Conservation (phyloP, 2,329 filamentous ascomycete genomes). For the Pestalotiopsis sp. region DNA sequence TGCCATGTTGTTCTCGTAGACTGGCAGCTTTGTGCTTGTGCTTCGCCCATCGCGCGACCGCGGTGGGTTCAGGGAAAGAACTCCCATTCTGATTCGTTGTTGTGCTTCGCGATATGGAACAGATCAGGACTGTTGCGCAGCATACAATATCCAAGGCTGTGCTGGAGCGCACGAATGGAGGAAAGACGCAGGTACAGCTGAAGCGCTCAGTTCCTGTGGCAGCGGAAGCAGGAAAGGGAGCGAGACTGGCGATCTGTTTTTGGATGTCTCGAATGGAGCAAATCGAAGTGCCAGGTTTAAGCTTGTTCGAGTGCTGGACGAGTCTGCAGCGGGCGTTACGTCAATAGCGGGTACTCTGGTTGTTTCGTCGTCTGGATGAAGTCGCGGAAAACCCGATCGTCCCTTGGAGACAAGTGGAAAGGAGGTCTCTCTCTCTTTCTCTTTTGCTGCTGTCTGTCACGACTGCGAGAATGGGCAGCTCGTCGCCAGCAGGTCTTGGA, state of each 20-base stretch:
- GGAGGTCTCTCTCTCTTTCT: background rate
- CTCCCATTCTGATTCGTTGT: conserved; percentile 47
- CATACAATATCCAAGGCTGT: background rate
- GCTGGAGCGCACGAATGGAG: background rate
- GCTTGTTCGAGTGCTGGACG: background rate
- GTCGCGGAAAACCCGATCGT: background rate
- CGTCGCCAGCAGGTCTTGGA: background rate
- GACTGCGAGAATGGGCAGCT: background rate
- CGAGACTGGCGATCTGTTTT: background rate
- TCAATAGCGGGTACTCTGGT: background rate
- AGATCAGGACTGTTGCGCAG: background rate
- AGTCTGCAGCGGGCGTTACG: background rate
- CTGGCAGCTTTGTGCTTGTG: conserved; percentile 42
- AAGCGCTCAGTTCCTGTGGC: background rate
- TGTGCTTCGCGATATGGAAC: background rate
- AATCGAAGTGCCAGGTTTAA: conserved; percentile 1
- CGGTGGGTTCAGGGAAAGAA: conserved; percentile 48
- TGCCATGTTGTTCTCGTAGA: conserved; percentile 48
- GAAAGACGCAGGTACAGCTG: background rate
- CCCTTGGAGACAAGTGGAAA: background rate
- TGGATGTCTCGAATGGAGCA: background rate
- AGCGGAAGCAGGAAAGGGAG: background rate
- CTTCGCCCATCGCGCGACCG: conserved; percentile 46
- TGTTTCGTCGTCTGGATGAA: background rate
- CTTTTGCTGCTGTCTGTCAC: background rate